Conservation (phyloP, 495 filamentous ascomycete species). For the Astrothelium macrocarpum region DNA sequence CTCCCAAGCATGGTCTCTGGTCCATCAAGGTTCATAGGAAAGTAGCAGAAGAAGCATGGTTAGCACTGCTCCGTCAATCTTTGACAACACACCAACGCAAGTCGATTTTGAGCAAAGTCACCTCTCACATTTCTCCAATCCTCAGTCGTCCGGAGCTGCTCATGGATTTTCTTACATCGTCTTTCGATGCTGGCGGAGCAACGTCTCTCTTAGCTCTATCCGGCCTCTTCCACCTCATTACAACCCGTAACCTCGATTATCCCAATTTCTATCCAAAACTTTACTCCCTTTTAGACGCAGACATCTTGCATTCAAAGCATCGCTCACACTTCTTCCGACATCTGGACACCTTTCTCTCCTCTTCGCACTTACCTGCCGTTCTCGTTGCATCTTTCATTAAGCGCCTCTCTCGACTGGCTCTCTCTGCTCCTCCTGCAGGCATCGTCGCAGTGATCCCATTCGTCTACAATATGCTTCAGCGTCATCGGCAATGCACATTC, state of each 20-base stretch:
- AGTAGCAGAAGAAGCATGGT: slow-evolving; percentile 72
- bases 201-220: slow-evolving; percentile 81
- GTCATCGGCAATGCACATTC: slow-evolving; percentile 81
- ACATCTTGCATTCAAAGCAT: slow-evolving; percentile 85
- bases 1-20: slow-evolving; percentile 37
- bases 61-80: slow-evolving; percentile 59
- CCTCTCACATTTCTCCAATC: slow-evolving; percentile 71
- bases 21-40: slow-evolving; percentile 55
- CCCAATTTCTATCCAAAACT: slow-evolving; percentile 89
- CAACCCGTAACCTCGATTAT: slow-evolving; percentile 89
- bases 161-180: slow-evolving; percentile 97
- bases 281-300: slow-evolving; percentile 77
- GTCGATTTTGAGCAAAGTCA: slow-evolving; percentile 60
- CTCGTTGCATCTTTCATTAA: slow-evolving; percentile 96
- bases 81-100: slow-evolving; percentile 69
- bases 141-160: slow-evolving; percentile 75
- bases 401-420: slow-evolving; percentile 65
- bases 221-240: slow-evolving; percentile 90
- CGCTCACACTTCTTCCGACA: slow-evolving; percentile 88
- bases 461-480: slow-evolving; percentile 90
- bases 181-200: slow-evolving; percentile 75
- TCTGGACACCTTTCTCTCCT: slow-evolving; percentile 83
- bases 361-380: slow-evolving; percentile 81
- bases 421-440: slow-evolving; percentile 77
- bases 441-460: slow-evolving; percentile 84